Percentiles rank a stretch among this genome's conserved stretches.
Conservation (phyloP, 129 eudicot genomes). For the Chrysanthemum makinoi region DNA sequence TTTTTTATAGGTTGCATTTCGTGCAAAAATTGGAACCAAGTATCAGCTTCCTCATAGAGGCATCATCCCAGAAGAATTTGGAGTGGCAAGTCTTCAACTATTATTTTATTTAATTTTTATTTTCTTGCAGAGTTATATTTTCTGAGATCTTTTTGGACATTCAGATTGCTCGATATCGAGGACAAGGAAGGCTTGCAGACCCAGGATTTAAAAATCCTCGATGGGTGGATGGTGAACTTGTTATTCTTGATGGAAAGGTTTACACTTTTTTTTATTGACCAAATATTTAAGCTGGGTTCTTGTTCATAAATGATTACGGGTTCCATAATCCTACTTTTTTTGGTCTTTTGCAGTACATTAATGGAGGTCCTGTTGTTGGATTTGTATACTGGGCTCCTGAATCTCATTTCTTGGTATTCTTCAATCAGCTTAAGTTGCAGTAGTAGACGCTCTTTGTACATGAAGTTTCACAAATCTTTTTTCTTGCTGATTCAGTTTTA, state of each 20-base stretch:
- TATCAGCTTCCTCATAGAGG: constrained; percentile 98
- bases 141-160: constrained; percentile 27
- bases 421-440: constrained; percentile 69
- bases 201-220: constrained; percentile 82
- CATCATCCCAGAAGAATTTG: constrained; percentile 96
- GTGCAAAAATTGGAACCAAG: constrained; percentile 90
- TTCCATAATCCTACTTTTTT: neutral
- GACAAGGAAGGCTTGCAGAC: constrained; percentile 97
- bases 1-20: constrained; percentile 79
- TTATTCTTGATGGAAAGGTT: constrained; percentile 97
- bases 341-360: constrained; percentile 56
- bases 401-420: constrained; percentile 77
- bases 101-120: neutral
- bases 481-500: constrained; percentile 22
- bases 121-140: neutral
- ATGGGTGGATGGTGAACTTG: constrained; percentile 99
- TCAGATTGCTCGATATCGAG: constrained; percentile 92
- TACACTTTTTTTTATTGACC: neutral
- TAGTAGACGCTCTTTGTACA: constrained; percentile 46
- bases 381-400: constrained; percentile 91
- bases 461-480: constrained; percentile 27
- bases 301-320: neutral
- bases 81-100: constrained; percentile 63
- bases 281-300: neutral
- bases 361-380: constrained; percentile 82